A percentile compares a stretch with the other conserved stretches of the same genome.
Conservation (phyloP, 192 early-diverging fungal genomes). For the Rhizophagus prolifer region DNA sequence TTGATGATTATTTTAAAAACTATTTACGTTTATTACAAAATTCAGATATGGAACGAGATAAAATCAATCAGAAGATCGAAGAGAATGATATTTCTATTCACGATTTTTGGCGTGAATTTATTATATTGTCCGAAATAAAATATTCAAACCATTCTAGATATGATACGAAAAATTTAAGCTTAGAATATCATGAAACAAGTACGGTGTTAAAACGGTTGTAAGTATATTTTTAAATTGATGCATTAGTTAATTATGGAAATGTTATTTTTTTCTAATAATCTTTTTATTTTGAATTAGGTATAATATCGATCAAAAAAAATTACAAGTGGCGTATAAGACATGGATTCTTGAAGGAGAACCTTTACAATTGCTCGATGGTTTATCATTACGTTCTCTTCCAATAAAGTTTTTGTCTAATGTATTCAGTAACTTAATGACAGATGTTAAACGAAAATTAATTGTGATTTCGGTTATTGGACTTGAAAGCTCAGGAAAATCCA, state of each 20-base stretch:
- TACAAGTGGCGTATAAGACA: background rate
- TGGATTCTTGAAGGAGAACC: constrained; percentile 7
- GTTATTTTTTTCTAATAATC: no score
- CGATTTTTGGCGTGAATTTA: constrained; percentile 12
- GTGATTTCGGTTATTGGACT: constrained; percentile 1
- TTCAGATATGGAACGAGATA: background rate
- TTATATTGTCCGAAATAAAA: background rate
- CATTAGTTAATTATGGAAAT: no score
- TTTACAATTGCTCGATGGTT: constrained; percentile 2
- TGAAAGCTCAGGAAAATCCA: constrained; percentile 9
- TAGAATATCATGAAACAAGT: no score
- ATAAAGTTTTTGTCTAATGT: background rate
- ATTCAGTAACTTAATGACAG: background rate
- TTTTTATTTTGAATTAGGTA: no score
- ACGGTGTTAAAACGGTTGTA: background rate
- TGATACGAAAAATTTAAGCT: no score
- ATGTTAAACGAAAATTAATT: background rate
- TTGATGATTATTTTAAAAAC: background rate
- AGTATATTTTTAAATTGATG: background rate
- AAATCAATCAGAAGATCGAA: background rate
- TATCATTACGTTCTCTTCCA: background rate
- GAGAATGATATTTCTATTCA: constrained; percentile 10
- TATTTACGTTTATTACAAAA: background rate
- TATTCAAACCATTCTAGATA: no score
- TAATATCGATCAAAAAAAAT: background rate